Percentiles rank a stretch among this genome's conserved stretches.
These are phyloP conservation scores for Pascua sp. DNA, from an alignment of 1,284 basidiomycete species.

Conservation along the genomic window DNA sequence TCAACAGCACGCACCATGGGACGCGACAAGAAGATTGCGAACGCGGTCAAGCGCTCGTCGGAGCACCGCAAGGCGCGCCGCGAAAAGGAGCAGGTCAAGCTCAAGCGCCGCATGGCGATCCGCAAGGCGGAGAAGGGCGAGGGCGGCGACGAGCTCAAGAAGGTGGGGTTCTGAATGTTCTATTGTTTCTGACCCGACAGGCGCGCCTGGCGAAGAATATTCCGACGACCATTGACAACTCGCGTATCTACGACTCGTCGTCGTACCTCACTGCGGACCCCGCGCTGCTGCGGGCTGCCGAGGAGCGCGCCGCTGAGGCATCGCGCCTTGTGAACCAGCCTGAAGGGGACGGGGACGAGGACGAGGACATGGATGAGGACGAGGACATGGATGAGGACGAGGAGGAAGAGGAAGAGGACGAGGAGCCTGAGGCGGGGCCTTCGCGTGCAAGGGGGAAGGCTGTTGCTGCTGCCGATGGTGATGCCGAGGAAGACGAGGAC, in stretches of 20 bases:
- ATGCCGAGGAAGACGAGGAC: conserved; percentile 55
- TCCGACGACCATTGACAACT: conserved; percentile 89
- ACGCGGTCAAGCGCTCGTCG: conserved; percentile 80
- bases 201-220: conserved; percentile 79
- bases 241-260: conserved; percentile 75
- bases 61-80: conserved; percentile 69
- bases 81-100: conserved; percentile 74
- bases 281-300: conserved; percentile 40
- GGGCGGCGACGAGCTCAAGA: conserved; percentile 27
- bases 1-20: conserved; percentile 30
- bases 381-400: conserved; percentile 42
- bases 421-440: conserved; percentile 38
- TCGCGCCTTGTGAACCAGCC: conserved; percentile 32
- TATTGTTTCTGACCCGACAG: conserved; percentile 49
- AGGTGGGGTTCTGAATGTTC: conserved; percentile 21
- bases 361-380: conserved; percentile 22
- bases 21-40: conserved; percentile 60
- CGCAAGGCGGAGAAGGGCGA: conserved; percentile 21
- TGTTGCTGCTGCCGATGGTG: conserved; percentile 12
- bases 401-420: conserved; percentile 53
- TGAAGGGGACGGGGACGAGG: conserved; percentile 10
- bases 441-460: conserved; percentile 32
- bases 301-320: conserved; percentile 36
- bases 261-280: conserved; percentile 73
- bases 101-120: conserved; percentile 75